phyloP scores from a whole-genome alignment of 257 asterid genomes.

The Nicotiana benthamiana region DNA sequence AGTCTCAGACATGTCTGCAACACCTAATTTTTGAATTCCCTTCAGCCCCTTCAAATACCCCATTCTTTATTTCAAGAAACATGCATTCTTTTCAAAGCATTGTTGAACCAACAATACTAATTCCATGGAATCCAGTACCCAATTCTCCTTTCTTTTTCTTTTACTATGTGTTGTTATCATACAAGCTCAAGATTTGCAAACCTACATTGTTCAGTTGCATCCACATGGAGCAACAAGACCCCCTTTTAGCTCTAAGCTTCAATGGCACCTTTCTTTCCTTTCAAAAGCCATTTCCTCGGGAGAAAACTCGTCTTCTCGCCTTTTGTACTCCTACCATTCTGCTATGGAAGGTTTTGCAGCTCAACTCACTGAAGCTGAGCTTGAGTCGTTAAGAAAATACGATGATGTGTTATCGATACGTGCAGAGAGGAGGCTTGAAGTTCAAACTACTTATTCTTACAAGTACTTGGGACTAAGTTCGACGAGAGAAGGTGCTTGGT shows the following conservation, averaged over 20 bases:
- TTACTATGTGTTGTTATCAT: conserved; percentile 19
- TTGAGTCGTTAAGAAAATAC: conserved; percentile 23
- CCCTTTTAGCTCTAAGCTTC: conserved; percentile 39
- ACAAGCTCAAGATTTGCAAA: conserved; percentile 39
- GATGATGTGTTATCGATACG: conserved; percentile 54
- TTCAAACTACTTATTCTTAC: conserved; percentile 82
- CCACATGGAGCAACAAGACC: conserved; percentile 39
- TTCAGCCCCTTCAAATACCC: conserved; percentile 58
- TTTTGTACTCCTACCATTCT: conserved; percentile 60
- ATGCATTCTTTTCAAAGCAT: conserved; percentile 18
- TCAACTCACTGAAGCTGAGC: conserved; percentile 43
- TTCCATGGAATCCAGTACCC: conserved; percentile 30
- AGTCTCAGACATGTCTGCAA: conserved; percentile 13
- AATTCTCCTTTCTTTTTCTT: conserved; percentile 19
- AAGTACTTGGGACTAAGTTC: conserved; percentile 66
- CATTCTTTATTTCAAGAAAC: conserved; percentile 9
- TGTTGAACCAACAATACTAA: background rate
- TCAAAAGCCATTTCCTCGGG: conserved; percentile 30
- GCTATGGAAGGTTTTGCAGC: conserved; percentile 94
- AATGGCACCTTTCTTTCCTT: conserved; percentile 81
- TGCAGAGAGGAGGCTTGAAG: conserved; percentile 46
- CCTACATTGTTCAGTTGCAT: conserved; percentile 83
- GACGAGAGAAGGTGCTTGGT: conserved; percentile 47
- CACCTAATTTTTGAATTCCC: conserved; percentile 11
- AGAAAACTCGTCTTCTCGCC: conserved; percentile 44